Percentiles rank a stretch among this genome's conserved stretches.
Conservation (phyloP, 1,284 basidiomycete genomes). For the Apiotrichum akiyoshidainum region DNA sequence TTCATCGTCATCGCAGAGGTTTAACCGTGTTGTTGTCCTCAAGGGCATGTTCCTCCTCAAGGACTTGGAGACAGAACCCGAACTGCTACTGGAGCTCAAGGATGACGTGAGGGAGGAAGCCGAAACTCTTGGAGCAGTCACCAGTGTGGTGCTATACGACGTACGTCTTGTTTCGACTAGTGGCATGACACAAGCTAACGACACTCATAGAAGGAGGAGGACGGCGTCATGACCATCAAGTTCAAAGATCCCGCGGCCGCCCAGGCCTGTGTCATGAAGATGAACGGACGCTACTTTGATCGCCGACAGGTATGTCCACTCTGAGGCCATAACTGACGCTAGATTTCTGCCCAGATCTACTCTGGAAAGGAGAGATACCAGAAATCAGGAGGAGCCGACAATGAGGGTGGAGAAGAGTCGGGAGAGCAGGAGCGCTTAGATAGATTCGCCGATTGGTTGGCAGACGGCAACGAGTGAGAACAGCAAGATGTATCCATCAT, state of each 20-base stretch:
- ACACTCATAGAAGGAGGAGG: slow-evolving; percentile 70
- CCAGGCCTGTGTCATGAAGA: slow-evolving; percentile 88
- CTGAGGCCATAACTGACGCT: slow-evolving; percentile 18
- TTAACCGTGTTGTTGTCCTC: slow-evolving; percentile 78
- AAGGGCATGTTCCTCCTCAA: slow-evolving; percentile 91
- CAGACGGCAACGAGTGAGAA: slow-evolving; percentile 39
- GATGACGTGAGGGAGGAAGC: slow-evolving; percentile 60
- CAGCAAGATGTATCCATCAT: slow-evolving; percentile 3
- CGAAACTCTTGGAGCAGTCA: slow-evolving; percentile 85
- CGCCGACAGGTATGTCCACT: slow-evolving; percentile 56
- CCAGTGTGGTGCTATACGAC: slow-evolving; percentile 94
- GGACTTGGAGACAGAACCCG: slow-evolving; percentile 82
- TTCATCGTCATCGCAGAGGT: slow-evolving; percentile 53
- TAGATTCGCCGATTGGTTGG: slow-evolving; percentile 81
- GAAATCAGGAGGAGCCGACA: slow-evolving; percentile 58
- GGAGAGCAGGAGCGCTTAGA: slow-evolving; percentile 81
- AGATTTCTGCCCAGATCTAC: slow-evolving; percentile 76
- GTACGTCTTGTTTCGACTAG: slow-evolving; percentile 56
- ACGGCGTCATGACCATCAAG: slow-evolving; percentile 94
- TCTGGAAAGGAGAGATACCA: slow-evolving; percentile 76
- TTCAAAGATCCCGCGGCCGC: slow-evolving; percentile 85
- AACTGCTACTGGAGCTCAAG: slow-evolving; percentile 62
- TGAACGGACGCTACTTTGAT: slow-evolving; percentile 91
- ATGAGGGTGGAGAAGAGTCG: slow-evolving; percentile 57
- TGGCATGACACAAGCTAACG: background rate